Evolutionary conservation across 768 basidiomycete genomes (phyloP).

Genomic region (Psilocybe sp.): DNA sequence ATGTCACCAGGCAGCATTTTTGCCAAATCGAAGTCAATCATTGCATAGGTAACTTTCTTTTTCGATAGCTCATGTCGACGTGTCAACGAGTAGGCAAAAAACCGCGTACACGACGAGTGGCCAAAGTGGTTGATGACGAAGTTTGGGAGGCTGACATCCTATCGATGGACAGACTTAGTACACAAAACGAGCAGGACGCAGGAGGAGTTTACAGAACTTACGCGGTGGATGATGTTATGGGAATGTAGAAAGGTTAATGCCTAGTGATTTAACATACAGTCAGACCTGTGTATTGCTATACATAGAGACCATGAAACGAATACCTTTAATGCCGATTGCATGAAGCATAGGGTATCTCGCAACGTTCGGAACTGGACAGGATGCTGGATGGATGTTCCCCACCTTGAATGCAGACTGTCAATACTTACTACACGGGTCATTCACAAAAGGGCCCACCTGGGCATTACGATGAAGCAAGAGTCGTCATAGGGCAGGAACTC

Average conservation of each 20-base stretch:
- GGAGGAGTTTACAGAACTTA: not conserved
- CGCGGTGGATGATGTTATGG: constrained; percentile 19
- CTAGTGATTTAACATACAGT: constrained; percentile 2
- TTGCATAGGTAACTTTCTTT: constrained; percentile 12
- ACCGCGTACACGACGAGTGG: not conserved
- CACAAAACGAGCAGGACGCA: not conserved
- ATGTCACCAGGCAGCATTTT: constrained; percentile 10
- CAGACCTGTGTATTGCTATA: not conserved
- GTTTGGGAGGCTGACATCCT: constrained; percentile 11
- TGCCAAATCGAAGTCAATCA: constrained; percentile 20
- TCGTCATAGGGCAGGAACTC: constrained; percentile 21
- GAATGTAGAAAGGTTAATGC: constrained; percentile 16
- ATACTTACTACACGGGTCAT: no score
- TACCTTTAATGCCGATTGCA: constrained; percentile 13
- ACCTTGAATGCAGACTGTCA: constrained; percentile 6
- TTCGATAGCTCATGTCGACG: constrained; percentile 1
- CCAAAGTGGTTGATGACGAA: constrained; percentile 16
- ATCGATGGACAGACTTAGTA: no score
- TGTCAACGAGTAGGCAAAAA: not conserved
- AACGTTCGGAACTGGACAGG: not conserved
- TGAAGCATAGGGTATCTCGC: constrained; percentile 10
- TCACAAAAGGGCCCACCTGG: constrained; percentile 9
- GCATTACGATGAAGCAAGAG: constrained; percentile 26
- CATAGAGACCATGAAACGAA: no score
- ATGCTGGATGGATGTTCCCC: constrained; percentile 2